These are phyloP conservation scores for Gastrolobium bilobum DNA, from an alignment of 306 rosid genomes.

Conservation along the genomic window DNA sequence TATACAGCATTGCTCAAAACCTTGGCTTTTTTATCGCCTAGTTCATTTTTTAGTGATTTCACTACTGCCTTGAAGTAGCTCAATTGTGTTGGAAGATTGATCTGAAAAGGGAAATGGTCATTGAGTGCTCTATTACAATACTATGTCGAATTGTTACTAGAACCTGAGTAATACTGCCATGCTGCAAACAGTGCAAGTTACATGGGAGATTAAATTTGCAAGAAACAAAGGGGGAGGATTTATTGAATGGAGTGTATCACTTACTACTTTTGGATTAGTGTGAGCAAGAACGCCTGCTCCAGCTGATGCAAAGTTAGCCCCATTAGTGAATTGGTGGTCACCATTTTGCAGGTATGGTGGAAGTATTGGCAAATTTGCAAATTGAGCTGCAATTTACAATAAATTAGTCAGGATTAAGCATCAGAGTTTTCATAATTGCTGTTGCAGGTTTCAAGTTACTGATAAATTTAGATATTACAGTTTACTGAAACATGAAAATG, in stretches of 20 bases:
- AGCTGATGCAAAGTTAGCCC: constrained; percentile 59
- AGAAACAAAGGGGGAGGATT: background rate
- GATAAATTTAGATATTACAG: background rate
- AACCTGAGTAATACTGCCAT: background rate
- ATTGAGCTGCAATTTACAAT: constrained; percentile 49
- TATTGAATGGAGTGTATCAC: background rate
- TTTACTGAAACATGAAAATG: background rate
- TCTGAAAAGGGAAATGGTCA: constrained; percentile 43
- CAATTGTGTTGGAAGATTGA: constrained; percentile 48
- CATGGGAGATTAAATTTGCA: background rate
- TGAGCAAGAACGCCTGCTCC: constrained; percentile 55
- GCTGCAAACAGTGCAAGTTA: background rate
- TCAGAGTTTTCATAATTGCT: background rate
- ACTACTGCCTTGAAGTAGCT: constrained; percentile 47
- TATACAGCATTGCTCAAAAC: constrained; percentile 51
- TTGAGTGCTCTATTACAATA: background rate
- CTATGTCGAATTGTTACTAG: too few relatives aligned
- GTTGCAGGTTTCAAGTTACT: background rate
- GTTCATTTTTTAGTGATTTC: constrained; percentile 38
- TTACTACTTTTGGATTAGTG: constrained; percentile 40
- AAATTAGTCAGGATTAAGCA: background rate
- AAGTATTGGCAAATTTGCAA: constrained; percentile 51
- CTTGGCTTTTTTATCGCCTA: constrained; percentile 49
- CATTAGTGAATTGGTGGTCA: constrained; percentile 8
- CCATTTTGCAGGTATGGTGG: constrained; percentile 54